Base-by-base conservation (phyloP, 306 rosid genomes). In the Acacia crassicarpa region DNA sequence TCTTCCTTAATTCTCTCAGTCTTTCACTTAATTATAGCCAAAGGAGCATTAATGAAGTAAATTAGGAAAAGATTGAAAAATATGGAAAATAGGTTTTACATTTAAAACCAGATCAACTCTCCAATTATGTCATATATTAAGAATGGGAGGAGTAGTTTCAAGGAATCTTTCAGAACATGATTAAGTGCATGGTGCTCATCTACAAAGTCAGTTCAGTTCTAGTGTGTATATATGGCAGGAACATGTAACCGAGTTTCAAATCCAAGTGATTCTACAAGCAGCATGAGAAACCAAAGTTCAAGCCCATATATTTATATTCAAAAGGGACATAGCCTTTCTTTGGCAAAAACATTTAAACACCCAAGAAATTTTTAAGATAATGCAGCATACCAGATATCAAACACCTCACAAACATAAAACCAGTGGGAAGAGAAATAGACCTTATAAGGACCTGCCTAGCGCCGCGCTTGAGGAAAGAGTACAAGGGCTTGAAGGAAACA, bases 381-480 rank as follows among this genome's bases (percentile, higher is more conserved):
- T 9, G 48, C 15, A 67, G 30, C 15, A 38, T 20, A 32, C 12
- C 70, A 65, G 43, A 65, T n/a, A 69, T 38, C 49, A 69, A 5
- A 41, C 74, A 41, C 9, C 19, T 16, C 13, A n/a, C 13, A 19
- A 67, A 45, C 15, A 15, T 7, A 40, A 61, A 61, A 71, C 9
- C 11, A 6, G 35, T 27, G 41, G 25, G 58, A 17, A 1, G 40
- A 15, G 23, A 9, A 27, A 76, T n/a, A 45, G 65, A 91, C 95
- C 92, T 89, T 80, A 91, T 87, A 1, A 91, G 41, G 69, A 85
- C 92, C 15, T 80, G 88, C 80, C 95, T 87, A 43, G 95, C 92
- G 11, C 88, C 92, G 70, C 86, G 88, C 81, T 89, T 89, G 76
- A 91, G 95, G 72, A 91, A 4, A 74, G 90, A 91, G 82, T 81